phyloP scores from a whole-genome alignment of 176 grass and related monocot species.

The Oryza meridionalis region DNA sequence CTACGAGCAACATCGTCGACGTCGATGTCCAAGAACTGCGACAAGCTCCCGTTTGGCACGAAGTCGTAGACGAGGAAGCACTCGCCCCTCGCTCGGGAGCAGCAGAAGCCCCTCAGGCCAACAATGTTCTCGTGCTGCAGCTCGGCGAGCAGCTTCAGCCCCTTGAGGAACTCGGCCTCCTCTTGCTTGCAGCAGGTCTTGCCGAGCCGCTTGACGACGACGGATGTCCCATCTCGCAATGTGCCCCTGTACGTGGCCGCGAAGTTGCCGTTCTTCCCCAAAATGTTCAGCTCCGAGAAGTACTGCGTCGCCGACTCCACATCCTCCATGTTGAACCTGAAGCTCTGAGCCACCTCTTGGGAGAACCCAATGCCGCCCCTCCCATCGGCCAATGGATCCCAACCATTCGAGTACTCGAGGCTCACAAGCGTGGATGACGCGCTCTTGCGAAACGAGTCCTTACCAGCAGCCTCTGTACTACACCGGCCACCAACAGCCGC shows the following conservation, averaged over 20 bases:
- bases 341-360: conserved; percentile 61
- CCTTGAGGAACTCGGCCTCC: conserved; percentile 80
- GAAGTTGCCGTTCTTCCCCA: conserved; percentile 57
- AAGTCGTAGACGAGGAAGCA: conserved; percentile 95
- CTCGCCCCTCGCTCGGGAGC: conserved; percentile 79
- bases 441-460: conserved; percentile 52
- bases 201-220: conserved; percentile 71
- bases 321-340: conserved; percentile 81
- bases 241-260: conserved; percentile 70
- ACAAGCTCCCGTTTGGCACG: conserved; percentile 77
- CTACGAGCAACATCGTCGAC: neutral
- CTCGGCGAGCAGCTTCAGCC: conserved; percentile 61
- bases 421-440: conserved; percentile 77
- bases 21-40: conserved; percentile 66
- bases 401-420: conserved; percentile 81
- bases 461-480: conserved; percentile 30
- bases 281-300: conserved; percentile 84
- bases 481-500: conserved; percentile 11
- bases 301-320: conserved; percentile 91
- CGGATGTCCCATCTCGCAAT: conserved; percentile 70
- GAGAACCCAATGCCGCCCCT: conserved; percentile 42
- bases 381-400: conserved; percentile 83
- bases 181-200: conserved; percentile 93
- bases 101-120: conserved; percentile 79
- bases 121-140: conserved; percentile 83